Base-by-base conservation (phyloP, 2,329 filamentous ascomycete genomes). In the Dothiorella sarmentorum region DNA sequence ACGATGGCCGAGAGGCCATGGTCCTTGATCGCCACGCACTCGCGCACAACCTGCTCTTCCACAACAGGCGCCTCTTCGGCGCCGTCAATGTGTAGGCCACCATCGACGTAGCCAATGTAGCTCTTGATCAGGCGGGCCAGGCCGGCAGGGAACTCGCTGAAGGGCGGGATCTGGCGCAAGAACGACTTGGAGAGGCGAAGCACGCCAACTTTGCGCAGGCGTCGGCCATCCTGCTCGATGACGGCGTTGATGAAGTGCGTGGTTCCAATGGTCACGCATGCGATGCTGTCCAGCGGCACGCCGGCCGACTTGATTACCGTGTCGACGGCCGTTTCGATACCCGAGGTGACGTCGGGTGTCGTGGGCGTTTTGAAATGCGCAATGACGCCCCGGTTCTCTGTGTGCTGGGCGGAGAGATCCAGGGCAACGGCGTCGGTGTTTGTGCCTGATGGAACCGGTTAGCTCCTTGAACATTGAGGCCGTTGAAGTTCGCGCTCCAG, bases 221-320 rank as follows among this genome's bases (percentile, higher is more conserved):
- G 47, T 2, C 57, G 35, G 15, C 47, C 57, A 17, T 59, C 57
- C 4, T 35, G 47, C 38, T 59, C 74, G 10, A 67, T 80, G 35
- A 69, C 69, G 9, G 68, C 67, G 45, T 71, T 72, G 59, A 70
- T 68, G 61, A 71, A 70, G 52, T 68, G 77, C 18, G 80, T 83
- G 2, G 79, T 82, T 24, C 80, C 79, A 52, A 82, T 76, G 7
- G 77, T 80, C 4, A 81, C 74, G 59, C 76, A 78, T 15, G 69
- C 71, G 56, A 80, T 69, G 2, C 64, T 63, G 13, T 61, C 58
- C 15, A 70, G 67, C 15, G 69, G 62, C 17, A 73, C 65, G 3
- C 63, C 65, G 4, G 69, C 67, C 1, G 66, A 65, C 26, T 66
- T 63, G 64, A 73, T 71, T 69, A 73, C 72, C 7, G 68, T 68